phyloP scores from a whole-genome alignment of 306 rosid species.

The Clitoria ternatea region DNA sequence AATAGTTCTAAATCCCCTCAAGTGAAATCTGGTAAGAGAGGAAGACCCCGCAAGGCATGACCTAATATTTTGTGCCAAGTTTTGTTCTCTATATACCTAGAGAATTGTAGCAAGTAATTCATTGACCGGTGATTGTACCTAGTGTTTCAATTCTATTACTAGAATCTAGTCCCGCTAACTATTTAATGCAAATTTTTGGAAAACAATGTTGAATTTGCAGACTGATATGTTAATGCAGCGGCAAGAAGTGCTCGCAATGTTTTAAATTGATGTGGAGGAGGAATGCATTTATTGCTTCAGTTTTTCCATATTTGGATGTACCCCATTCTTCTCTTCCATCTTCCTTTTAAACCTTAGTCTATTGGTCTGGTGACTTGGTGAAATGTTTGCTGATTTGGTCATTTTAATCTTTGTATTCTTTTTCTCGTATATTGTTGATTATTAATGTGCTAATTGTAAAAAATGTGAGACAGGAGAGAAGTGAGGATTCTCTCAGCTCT shows the following conservation, averaged over 20 bases:
- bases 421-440: neutral
- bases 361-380: neutral
- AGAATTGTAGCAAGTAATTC: slow-evolving; percentile 35
- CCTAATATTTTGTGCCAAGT: slow-evolving; percentile 33
- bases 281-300: neutral
- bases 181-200: neutral
- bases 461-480: no score
- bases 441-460: no score
- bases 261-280: neutral
- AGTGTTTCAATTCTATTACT: neutral
- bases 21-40: slow-evolving; percentile 68
- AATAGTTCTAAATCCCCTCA: slow-evolving; percentile 42
- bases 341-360: neutral
- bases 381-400: neutral
- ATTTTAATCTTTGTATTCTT: neutral
- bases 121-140: slow-evolving; percentile 36
- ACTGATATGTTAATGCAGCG: slow-evolving; percentile 6
- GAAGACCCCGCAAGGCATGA: slow-evolving; percentile 77
- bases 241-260: slow-evolving; percentile 9
- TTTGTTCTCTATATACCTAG: slow-evolving; percentile 52
- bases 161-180: slow-evolving; percentile 8
- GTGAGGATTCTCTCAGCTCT: neutral
- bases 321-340: no score
- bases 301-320: neutral
- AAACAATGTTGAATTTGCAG: slow-evolving; percentile 7